Conservation (phyloP, 1,284 basidiomycete genomes). For the Cyathus olla region DNA sequence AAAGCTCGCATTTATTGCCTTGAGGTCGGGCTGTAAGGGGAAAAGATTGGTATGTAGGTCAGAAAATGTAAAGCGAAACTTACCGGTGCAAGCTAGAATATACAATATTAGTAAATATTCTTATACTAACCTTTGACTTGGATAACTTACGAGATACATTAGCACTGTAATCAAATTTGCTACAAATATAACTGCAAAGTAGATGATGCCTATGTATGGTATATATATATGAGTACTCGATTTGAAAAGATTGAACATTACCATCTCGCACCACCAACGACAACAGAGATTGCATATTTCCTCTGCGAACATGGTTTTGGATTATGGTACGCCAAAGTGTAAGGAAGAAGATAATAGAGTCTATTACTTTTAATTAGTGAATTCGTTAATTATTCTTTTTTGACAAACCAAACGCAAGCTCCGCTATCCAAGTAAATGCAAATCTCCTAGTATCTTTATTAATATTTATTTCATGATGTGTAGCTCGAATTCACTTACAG, state of each 20-base stretch:
- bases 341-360: constrained; percentile 40
- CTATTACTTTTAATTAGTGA: constrained; percentile 16
- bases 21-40: constrained; percentile 32
- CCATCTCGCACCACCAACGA: constrained; percentile 43
- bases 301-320: constrained; percentile 21
- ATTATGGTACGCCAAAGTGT: constrained; percentile 35
- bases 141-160: constrained; percentile 36
- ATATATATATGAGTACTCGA: neutral
- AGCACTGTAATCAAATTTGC: constrained; percentile 40
- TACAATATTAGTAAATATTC: neutral
- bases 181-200: constrained; percentile 42
- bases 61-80: neutral
- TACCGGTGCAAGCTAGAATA: constrained; percentile 37
- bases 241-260: constrained; percentile 11
- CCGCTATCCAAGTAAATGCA: constrained; percentile 46
- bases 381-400: neutral
- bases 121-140: neutral
- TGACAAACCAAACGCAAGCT: constrained; percentile 42
- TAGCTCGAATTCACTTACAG: too few relatives aligned
- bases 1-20: constrained; percentile 44
- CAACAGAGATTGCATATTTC: constrained; percentile 24
- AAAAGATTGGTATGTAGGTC: neutral
- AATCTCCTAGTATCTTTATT: too few relatives aligned
- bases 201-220: constrained; percentile 35
- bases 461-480: too few relatives aligned